Conservation (phyloP, 208 protist species). For the Acanthamoeba sp. region DNA sequence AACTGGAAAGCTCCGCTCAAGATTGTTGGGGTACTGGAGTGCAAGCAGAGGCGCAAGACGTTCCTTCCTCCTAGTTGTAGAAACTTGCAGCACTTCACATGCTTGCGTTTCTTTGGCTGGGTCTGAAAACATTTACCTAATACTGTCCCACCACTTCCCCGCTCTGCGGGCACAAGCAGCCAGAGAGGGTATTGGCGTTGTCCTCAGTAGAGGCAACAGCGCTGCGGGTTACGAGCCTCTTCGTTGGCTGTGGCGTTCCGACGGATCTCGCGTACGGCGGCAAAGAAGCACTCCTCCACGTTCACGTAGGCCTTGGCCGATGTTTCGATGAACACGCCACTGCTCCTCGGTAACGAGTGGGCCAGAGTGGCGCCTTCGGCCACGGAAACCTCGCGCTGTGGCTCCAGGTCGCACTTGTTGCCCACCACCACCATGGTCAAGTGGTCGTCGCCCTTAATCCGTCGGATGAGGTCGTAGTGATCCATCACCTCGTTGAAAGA, state of each 20-base stretch:
- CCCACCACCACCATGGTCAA: conserved; percentile 85
- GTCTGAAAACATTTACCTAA: too few relatives aligned
- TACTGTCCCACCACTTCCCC: too few relatives aligned
- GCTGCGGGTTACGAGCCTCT: too few relatives aligned
- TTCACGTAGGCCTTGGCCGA: conserved; percentile 85
- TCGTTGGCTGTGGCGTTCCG: not conserved
- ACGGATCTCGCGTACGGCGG: conserved; percentile 74
- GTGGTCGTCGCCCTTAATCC: conserved; percentile 56
- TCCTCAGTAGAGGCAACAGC: too few relatives aligned
- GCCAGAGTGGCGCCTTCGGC: conserved; percentile 83
- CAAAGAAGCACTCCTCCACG: conserved; percentile 83
- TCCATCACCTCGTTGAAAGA: conserved; percentile 77
- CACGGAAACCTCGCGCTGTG: conserved; percentile 82
- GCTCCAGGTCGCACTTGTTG: conserved; percentile 87
- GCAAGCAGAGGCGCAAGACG: too few relatives aligned
- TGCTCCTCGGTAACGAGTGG: not conserved
- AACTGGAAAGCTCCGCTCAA: too few relatives aligned
- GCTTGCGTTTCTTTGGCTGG: too few relatives aligned
- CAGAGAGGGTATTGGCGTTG: too few relatives aligned
- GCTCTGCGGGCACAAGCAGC: too few relatives aligned
- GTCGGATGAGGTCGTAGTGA: conserved; percentile 52
- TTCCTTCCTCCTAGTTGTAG: too few relatives aligned
- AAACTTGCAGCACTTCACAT: too few relatives aligned
- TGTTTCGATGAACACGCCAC: conserved; percentile 85
- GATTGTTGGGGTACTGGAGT: too few relatives aligned